These are phyloP conservation scores for Leishmania braziliensis DNA, from an alignment of 208 protist species.

Conservation along the genomic window DNA sequence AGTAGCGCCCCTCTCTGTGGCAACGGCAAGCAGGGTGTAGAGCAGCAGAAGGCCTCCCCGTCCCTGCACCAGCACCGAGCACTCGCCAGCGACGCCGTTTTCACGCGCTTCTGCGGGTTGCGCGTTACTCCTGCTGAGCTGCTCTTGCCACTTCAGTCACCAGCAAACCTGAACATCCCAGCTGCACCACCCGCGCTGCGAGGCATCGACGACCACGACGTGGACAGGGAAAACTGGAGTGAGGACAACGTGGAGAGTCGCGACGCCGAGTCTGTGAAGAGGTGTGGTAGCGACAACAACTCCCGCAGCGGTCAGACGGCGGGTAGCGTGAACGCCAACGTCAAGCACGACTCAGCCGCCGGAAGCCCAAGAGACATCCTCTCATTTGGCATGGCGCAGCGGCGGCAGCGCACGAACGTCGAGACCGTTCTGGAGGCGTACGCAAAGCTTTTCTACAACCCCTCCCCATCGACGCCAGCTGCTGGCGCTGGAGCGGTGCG, in stretches of 20 bases:
- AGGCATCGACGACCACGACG: not conserved
- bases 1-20: not conserved
- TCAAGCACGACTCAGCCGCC: not conserved
- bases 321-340: not conserved
- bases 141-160: conserved; percentile 10
- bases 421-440: conserved; percentile 20
- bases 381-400: conserved; percentile 6
- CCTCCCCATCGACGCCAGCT: not conserved
- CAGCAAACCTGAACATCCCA: not conserved
- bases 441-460: conserved; percentile 15
- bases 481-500: conserved; percentile 5
- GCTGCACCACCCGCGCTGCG: not conserved
- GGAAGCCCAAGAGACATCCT: not conserved
- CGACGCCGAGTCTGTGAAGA: not conserved
- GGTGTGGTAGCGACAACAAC: not conserved
- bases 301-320: conserved; percentile 9
- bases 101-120: conserved; percentile 32
- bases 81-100: conserved; percentile 23
- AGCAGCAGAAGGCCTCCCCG: not conserved
- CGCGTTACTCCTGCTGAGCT: conserved; percentile 22
- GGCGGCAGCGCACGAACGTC: conserved; percentile 3
- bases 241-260: not conserved
- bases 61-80: conserved; percentile 32
- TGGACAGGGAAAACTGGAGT: not conserved
- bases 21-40: not conserved